Conservation (phyloP, 192 early-diverging fungal genomes). For the Podila minutissima region DNA sequence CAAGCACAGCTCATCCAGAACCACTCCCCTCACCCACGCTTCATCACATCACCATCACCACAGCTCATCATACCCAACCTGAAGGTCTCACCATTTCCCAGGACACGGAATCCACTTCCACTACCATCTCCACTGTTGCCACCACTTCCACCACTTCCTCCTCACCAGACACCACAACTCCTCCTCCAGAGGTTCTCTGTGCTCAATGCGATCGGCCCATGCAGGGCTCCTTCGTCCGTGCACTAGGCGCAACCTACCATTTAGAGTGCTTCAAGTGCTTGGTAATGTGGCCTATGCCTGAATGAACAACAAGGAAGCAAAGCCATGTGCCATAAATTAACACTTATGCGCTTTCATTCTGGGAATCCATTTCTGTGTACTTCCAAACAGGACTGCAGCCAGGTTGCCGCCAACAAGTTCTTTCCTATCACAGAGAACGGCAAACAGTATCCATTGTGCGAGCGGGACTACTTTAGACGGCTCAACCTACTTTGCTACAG, state of each 20-base stretch:
- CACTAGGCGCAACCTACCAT: conserved; percentile 87
- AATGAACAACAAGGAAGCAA: background rate
- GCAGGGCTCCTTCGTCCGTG: conserved; percentile 90
- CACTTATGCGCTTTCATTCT: background rate
- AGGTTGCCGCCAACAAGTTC: conserved; percentile 85
- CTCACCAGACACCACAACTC: conserved; percentile 4
- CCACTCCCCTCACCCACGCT: background rate
- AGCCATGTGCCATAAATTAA: background rate
- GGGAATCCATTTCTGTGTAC: conserved; percentile 16
- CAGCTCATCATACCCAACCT: too few species aligned
- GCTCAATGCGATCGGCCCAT: conserved; percentile 75
- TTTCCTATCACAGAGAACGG: conserved; percentile 76
- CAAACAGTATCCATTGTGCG: conserved; percentile 77
- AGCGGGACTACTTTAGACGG: conserved; percentile 86
- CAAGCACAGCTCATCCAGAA: too few species aligned
- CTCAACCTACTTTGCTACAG: conserved; percentile 83
- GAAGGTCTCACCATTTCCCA: too few species aligned
- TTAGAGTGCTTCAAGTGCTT: conserved; percentile 94
- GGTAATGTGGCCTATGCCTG: conserved; percentile 62
- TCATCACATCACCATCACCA: background rate
- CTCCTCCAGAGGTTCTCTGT: conserved; percentile 57
- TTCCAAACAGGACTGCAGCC: conserved; percentile 71
- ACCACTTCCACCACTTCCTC: conserved; percentile 7
- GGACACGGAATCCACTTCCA: too few species aligned
- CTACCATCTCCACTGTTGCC: background rate